These are phyloP conservation scores for Termitomyces sp. DNA, from an alignment of 768 basidiomycete genomes.

Conservation along the genomic window DNA sequence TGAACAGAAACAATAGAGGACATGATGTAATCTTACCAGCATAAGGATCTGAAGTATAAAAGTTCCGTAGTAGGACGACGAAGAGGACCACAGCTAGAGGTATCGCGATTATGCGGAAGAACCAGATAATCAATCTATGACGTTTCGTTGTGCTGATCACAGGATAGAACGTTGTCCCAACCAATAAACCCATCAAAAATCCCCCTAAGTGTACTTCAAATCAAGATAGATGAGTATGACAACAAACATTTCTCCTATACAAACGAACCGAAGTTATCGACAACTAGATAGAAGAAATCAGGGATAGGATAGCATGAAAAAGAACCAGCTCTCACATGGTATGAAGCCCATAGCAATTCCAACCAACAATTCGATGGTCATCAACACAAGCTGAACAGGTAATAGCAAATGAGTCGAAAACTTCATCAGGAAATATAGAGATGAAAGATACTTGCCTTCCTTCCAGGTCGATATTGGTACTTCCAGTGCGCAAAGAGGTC, in stretches of 20 bases:
- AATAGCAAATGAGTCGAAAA: neutral
- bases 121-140: conserved; percentile 70
- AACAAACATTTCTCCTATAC: neutral
- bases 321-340: conserved; percentile 44
- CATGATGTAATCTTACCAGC: conserved; percentile 43
- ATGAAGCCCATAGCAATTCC: conserved; percentile 83
- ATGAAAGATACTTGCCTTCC: conserved; percentile 48
- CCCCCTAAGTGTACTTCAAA: conserved; percentile 80
- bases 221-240: neutral
- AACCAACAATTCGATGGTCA: conserved; percentile 82
- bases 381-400: conserved; percentile 60
- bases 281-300: conserved; percentile 35
- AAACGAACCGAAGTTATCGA: conserved; percentile 82
- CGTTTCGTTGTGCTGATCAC: conserved; percentile 77
- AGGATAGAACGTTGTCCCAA: conserved; percentile 83
- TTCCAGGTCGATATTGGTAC: conserved; percentile 76
- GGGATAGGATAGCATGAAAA: neutral
- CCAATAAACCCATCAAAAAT: conserved; percentile 77
- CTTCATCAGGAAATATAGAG: neutral
- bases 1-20: neutral
- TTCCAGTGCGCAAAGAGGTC: conserved; percentile 92
- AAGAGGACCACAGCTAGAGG: conserved; percentile 76
- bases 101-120: conserved; percentile 64
- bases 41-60: conserved; percentile 85
- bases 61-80: conserved; percentile 80